Base-by-base conservation (phyloP, 1,284 basidiomycete species). In the Vanrija pseudolonga region DNA sequence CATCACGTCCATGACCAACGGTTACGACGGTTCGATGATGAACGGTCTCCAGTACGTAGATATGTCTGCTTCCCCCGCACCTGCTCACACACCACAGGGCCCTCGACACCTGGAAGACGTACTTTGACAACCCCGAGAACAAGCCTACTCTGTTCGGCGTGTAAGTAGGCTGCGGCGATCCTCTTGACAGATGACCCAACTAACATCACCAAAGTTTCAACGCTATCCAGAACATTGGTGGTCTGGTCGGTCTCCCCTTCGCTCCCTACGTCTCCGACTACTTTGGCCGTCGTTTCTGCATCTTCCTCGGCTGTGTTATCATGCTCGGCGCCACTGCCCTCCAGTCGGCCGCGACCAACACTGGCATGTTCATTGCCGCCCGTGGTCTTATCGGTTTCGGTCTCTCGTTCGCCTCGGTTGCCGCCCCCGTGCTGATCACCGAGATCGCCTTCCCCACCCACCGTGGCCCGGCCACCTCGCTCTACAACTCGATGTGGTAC, bases 361-460 rank as follows among this genome's bases (percentile, higher is more conserved):
- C 88, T 22, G 82, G 82, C 63, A 88, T 89, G 86, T 91, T 90
- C 62, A 68, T 72, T 40, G 64, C 67, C 36, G 51, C 56, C 6
- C 61, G 69, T 39, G 53, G 87, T 79, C 76, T 89, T 58, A 86
- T 90, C 62, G 88, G 88, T 50, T 54, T 53, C 20, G 88, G 89
- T 28, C 59, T 66, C 28, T 57, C 62, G 19, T 58, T 67, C 50
- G 56, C 65, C 32, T 45, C 87, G 79, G 48, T 59, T 26, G 82
- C 87, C 39, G 85, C 86, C 4, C 86, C 86, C 12, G 81, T 88
- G 79, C 76, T 89, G 73, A 84, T 89, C 53, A 85, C 86, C 38
- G 89, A 90, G 69, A 76, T 90, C 22, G 80, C 88, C 0, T 89
- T 89, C 71, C 89, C 88, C 4, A 77, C 81, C 0, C 84, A 90